phyloP scores from a whole-genome alignment of 441 rosid genomes.

The Mallotus japonicus region DNA sequence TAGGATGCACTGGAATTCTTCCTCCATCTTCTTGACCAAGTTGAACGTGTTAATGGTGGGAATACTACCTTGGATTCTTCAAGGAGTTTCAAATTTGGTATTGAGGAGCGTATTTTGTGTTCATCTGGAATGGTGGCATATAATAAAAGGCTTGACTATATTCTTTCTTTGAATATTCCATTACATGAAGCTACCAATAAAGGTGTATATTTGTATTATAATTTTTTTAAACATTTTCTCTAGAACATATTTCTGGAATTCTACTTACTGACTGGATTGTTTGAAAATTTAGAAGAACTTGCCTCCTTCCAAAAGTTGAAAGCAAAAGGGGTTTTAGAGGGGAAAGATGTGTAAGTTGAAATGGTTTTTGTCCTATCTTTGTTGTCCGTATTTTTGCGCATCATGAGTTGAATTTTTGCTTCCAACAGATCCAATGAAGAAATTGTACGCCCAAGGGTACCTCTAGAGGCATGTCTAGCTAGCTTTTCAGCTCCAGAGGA shows the following conservation, averaged over 20 bases:
- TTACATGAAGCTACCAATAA: slow-evolving; percentile 81
- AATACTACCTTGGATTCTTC: slow-evolving; percentile 73
- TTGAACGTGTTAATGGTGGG: slow-evolving; percentile 68
- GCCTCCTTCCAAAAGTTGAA: slow-evolving; percentile 63
- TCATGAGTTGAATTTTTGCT: slow-evolving; percentile 21
- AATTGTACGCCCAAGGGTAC: slow-evolving; percentile 92
- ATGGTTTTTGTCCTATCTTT: slow-evolving; percentile 12
- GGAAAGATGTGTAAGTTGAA: slow-evolving; percentile 68
- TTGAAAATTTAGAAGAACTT: slow-evolving; percentile 63
- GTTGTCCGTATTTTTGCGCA: slow-evolving; percentile 21
- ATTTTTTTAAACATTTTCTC: neutral
- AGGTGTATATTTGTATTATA: slow-evolving; percentile 36
- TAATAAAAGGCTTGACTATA: slow-evolving; percentile 81
- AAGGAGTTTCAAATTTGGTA: slow-evolving; percentile 88
- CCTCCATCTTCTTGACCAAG: slow-evolving; percentile 87
- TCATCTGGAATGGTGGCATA: slow-evolving; percentile 90
- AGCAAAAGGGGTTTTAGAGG: slow-evolving; percentile 57
- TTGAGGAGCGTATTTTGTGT: slow-evolving; percentile 88
- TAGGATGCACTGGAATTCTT: slow-evolving; percentile 99
- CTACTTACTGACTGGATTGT: slow-evolving; percentile 19
- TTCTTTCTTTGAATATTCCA: slow-evolving; percentile 91
- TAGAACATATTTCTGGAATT: slow-evolving; percentile 4
- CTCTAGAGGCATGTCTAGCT: slow-evolving; percentile 88
- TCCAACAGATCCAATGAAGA: slow-evolving; percentile 61
- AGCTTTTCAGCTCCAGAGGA: slow-evolving; percentile 79